Percentiles rank a stretch among this genome's conserved stretches.
phyloP scores from a whole-genome alignment of 805 yeast genomes.

The Helenozyma baotianmanensis region DNA sequence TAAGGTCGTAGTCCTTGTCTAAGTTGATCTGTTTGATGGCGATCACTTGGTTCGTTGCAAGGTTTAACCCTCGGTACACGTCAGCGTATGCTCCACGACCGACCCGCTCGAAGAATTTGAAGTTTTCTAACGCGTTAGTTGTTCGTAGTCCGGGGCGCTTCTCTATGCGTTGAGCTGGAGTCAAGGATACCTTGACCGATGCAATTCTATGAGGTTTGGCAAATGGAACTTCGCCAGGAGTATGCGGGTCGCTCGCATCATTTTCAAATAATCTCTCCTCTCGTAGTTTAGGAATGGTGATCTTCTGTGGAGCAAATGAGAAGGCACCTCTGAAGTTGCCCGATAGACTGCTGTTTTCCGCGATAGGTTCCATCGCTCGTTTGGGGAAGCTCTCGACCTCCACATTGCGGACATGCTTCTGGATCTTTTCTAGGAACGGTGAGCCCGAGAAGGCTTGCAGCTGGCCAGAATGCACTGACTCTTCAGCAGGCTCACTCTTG shows the following conservation, averaged over 20 bases:
- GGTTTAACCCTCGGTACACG: slow-evolving; percentile 72
- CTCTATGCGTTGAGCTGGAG: slow-evolving; percentile 51
- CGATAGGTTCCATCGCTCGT: slow-evolving; percentile 2
- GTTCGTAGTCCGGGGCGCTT: slow-evolving; percentile 36
- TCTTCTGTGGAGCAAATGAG: background rate
- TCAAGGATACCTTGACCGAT: slow-evolving; percentile 38
- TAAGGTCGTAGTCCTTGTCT: slow-evolving; percentile 42
- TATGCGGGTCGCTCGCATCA: no score
- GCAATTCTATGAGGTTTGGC: slow-evolving; percentile 16
- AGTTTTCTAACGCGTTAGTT: slow-evolving; percentile 43
- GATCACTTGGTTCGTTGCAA: slow-evolving; percentile 59
- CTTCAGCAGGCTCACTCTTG: no score
- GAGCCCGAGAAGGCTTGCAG: slow-evolving; percentile 9
- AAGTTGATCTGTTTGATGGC: slow-evolving; percentile 79
- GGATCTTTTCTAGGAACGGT: slow-evolving; percentile 29
- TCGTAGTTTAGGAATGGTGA: no score
- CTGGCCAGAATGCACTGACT: no score
- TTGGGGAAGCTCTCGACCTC: slow-evolving; percentile 7
- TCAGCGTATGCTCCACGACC: slow-evolving; percentile 93
- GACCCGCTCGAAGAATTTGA: slow-evolving; percentile 54
- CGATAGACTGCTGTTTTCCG: background rate
- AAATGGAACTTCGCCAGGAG: no score
- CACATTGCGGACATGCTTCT: slow-evolving; percentile 12
- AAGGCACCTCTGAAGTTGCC: background rate
- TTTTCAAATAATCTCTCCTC: no score